Base-by-base conservation (phyloP, 208 protist genomes). In the Leptomonas pyrrhocoris region DNA sequence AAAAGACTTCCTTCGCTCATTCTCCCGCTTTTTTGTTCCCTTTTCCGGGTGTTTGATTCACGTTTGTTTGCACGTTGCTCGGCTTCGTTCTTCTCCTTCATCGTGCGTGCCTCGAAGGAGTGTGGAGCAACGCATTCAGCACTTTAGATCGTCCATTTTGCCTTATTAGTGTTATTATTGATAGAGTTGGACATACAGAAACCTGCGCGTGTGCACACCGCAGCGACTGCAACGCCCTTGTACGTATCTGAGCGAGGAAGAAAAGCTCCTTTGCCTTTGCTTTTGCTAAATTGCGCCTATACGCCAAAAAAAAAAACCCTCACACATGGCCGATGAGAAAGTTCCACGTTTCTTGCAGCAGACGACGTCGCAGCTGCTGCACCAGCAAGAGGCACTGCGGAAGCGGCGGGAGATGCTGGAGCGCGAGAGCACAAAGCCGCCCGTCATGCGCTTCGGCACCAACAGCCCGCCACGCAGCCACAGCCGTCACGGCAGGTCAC, bases 281-380 rank as follows among this genome's bases (percentile, higher is more conserved):
- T n/a, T n/a, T n/a, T n/a, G n/a, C n/a, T n/a, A n/a, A n/a, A n/a
- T n/a, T n/a, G n/a, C n/a, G n/a, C n/a, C n/a, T n/a, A n/a, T n/a
- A 9, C 34, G 9, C 9, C 34, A 30, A 2, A 30, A 53, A 6
- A 28, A 3, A 23, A 53, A 53, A 53, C 21, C 18, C 4, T 12
- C 4, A 53, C 54, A 4, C 6, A 78, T 75, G 79, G 63, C 80
- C 0, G 66, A 79, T 5, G 68, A 78, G 2, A 80, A 80, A 38
- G 48, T 50, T 11, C 83, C 74, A 11, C 73, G 78, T 13, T 94
- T 88, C 50, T 68, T 92, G 40, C 51, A 82, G 75, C 74, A 89
- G 72, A 94, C 89, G 11, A 80, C 69, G n/a, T 92, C 89, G 46
- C 86, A 90, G 76, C 78, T 89, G 48, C 74, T 81, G 38, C 85